Evolutionary conservation across 805 yeast genomes (phyloP).

Genomic region (Vanderwaltozyma yarrowii): DNA sequence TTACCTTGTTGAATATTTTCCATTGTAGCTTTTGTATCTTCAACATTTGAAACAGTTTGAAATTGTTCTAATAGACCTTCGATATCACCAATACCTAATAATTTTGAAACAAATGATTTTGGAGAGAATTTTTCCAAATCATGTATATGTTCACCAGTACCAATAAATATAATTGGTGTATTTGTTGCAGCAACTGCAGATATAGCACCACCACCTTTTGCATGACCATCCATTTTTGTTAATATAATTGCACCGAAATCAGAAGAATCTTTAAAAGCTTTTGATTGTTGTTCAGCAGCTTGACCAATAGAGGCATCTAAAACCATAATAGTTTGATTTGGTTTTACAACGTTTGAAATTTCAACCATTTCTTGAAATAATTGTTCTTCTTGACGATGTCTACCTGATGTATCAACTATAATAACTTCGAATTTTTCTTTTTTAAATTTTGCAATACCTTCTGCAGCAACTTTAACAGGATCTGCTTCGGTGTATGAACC

Average conservation of each 20-base stretch:
- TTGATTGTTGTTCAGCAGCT: slow-evolving; percentile 92
- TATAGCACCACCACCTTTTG: slow-evolving; percentile 99
- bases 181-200: slow-evolving; percentile 96
- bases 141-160: slow-evolving; percentile 95
- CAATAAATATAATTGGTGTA: slow-evolving; percentile 91
- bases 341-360: slow-evolving; percentile 75
- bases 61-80: slow-evolving; percentile 93
- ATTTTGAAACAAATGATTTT: slow-evolving; percentile 76
- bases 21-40: slow-evolving; percentile 82
- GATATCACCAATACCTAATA: slow-evolving; percentile 91
- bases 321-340: slow-evolving; percentile 97
- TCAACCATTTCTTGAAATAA: slow-evolving; percentile 92
- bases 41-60: slow-evolving; percentile 55
- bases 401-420: slow-evolving; percentile 95
- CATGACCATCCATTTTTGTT: slow-evolving; percentile 98
- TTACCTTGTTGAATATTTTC: slow-evolving; percentile 93
- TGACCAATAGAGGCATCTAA: slow-evolving; percentile 97
- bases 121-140: slow-evolving; percentile 91
- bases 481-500: slow-evolving; percentile 95
- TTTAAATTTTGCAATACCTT: slow-evolving; percentile 86
- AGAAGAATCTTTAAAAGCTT: slow-evolving; percentile 86
- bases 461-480: slow-evolving; percentile 84
- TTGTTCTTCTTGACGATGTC: slow-evolving; percentile 91
- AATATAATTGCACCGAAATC: slow-evolving; percentile 91
- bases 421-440: slow-evolving; percentile 87